These are phyloP conservation scores for Blastobotrys attinorum DNA, from an alignment of 805 yeast genomes.

Conservation along the genomic window DNA sequence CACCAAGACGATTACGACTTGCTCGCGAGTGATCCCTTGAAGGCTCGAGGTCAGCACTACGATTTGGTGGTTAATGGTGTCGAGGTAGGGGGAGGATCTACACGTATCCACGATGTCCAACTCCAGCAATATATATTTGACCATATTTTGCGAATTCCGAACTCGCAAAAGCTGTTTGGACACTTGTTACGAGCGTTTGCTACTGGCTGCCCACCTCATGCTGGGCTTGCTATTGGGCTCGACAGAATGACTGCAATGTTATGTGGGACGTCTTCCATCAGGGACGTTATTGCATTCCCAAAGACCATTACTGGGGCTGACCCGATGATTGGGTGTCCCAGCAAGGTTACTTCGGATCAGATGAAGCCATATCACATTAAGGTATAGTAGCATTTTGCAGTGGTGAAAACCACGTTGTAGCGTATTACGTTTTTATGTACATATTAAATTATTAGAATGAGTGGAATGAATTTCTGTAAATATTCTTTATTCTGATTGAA, in stretches of 20 bases:
- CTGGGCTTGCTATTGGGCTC: constrained; percentile 92
- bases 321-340: constrained; percentile 82
- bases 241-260: constrained; percentile 91
- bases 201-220: constrained; percentile 97
- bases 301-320: constrained; percentile 85
- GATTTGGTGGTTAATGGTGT: constrained; percentile 91
- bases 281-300: constrained; percentile 96
- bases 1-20: constrained; percentile 56
- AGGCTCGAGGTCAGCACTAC: constrained; percentile 82
- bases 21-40: constrained; percentile 47
- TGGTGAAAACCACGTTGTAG: too few species aligned
- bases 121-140: constrained; percentile 70
- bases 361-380: constrained; percentile 45
- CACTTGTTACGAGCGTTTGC: constrained; percentile 75
- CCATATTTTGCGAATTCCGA: constrained; percentile 47
- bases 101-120: constrained; percentile 83
- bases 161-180: constrained; percentile 65
- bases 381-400: too few species aligned
- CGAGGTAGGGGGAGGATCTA: constrained; percentile 95
- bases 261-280: constrained; percentile 62
- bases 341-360: constrained; percentile 43
- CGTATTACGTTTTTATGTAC: too few species aligned
- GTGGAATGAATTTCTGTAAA: too few species aligned
- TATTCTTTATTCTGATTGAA: too few species aligned
- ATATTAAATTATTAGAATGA: too few species aligned